Conservation (phyloP, 2,329 filamentous ascomycete genomes). For the Epichloe coenophiala region DNA sequence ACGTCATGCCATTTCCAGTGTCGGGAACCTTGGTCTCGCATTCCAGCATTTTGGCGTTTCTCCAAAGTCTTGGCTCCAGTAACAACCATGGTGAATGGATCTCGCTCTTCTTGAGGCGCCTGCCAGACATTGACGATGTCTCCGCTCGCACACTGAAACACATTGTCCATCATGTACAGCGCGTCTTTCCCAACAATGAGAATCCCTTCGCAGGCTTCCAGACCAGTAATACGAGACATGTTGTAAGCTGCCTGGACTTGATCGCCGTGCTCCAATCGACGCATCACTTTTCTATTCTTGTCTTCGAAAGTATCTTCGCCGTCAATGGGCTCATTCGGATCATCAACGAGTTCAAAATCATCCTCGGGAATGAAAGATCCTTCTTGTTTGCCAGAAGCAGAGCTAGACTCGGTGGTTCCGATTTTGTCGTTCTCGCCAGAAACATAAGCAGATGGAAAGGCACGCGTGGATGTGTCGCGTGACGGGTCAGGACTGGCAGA, state of each 20-base stretch:
- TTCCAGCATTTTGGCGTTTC: conserved; percentile 44
- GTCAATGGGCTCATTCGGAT: conserved; percentile 73
- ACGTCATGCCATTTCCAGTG: conserved; percentile 93
- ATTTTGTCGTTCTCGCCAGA: conserved; percentile 10
- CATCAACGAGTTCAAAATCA: conserved; percentile 91
- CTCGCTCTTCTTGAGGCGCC: conserved; percentile 80
- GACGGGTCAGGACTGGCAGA: conserved; percentile 11
- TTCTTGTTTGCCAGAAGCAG: conserved; percentile 10
- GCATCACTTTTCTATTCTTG: conserved; percentile 96
- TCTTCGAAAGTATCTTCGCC: conserved; percentile 73
- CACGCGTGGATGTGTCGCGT: conserved; percentile 6
- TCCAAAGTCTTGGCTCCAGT: conserved; percentile 48
- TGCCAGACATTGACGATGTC: conserved; percentile 97
- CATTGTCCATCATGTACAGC: conserved; percentile 90
- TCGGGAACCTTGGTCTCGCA: conserved; percentile 62
- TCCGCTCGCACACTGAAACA: conserved; percentile 87
- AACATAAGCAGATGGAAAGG: conserved; percentile 10
- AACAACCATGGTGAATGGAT: conserved; percentile 91
- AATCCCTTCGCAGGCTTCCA: conserved; percentile 88
- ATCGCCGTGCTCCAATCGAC: conserved; percentile 79
- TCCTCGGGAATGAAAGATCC: conserved; percentile 48
- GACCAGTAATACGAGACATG: conserved; percentile 81
- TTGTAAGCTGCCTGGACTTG: conserved; percentile 91
- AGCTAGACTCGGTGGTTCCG: conserved; percentile 12
- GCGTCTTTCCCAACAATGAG: conserved; percentile 85